Base-by-base conservation (phyloP, 768 basidiomycete species). In the Kockovaella imperatae region DNA sequence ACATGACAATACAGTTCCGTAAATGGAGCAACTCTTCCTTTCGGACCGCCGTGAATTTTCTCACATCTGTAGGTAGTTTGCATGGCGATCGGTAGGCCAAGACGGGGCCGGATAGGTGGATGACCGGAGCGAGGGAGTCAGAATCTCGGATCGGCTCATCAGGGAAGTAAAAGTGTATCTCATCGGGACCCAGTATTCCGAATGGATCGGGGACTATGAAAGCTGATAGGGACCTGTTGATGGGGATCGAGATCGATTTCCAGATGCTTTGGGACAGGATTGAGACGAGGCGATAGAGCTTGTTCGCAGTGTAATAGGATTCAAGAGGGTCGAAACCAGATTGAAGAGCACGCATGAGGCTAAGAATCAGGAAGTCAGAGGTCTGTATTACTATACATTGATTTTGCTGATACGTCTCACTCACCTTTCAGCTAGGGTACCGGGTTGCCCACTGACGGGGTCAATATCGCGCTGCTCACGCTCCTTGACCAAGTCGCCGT, bases 41-140 rank as follows among this genome's bases (percentile, higher is more conserved):
- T 28, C 49, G 60, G 6, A 67, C 62, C 6, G 59, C 65, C 15
- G 17, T 54, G 42, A 64, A 58, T 35, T 54, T 64, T 11, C 52
- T 34, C 4, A 67, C 53, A 26, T 67, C 65, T 4, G 59, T 64
- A 0, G 65, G 62, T 3, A 67, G 38, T 36, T 67, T 67, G 44
- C 62, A 64, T 1, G 65, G 65, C 4, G 47, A 54, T 40, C 65
- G 50, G 18, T 52, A 53, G n/a, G 51, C 62, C 15, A 67, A 38
- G 17, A 56, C 56, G 13, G 44, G 42, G 4, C 64, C 61, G 17
- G 43, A 31, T 7, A 67, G 52, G 26, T 55, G 30, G 7, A 50
- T 31, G 14, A 54, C 47, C 5, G 59, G 52, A 23, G 50, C 53
- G 23, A 41, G 20, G 3, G 64, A 55, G 3, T 18, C 15, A 5